Evolutionary conservation across 441 rosid genomes (phyloP).

Genomic region (Pelargonium australe): DNA sequence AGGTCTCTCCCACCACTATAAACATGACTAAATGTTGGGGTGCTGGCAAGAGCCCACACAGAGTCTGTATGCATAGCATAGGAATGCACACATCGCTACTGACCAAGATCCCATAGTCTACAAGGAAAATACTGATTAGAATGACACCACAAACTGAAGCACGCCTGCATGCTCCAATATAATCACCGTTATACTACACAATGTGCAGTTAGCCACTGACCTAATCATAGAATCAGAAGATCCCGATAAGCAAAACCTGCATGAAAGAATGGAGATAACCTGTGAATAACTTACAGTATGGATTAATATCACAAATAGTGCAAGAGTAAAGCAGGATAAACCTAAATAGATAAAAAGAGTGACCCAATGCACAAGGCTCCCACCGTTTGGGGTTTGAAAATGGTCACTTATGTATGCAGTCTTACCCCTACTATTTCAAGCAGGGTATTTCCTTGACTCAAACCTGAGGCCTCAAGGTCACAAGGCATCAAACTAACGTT

Average conservation of each 20-base stretch:
- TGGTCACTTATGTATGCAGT: not conserved
- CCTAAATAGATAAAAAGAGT: not conserved
- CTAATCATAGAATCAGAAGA: conserved; percentile 99
- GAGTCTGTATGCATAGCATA: conserved; percentile 99
- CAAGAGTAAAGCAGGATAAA: not conserved
- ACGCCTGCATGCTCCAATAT: not conserved
- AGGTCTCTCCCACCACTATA: conserved; percentile 99
- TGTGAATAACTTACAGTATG: not conserved
- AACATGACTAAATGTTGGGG: conserved; percentile 90
- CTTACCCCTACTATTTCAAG: not conserved
- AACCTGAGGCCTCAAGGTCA: not conserved
- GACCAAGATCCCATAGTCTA: conserved; percentile 99
- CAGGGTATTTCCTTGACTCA: not conserved
- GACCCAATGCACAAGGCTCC: conserved; percentile 6
- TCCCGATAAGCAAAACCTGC: conserved; percentile 96
- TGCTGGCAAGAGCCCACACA: conserved; percentile 99
- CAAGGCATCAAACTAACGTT: not conserved
- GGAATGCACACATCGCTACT: conserved; percentile 96
- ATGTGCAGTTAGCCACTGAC: conserved; percentile 26
- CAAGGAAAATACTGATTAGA: not conserved
- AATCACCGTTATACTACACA: not conserved
- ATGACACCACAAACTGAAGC: not conserved
- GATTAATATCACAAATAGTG: not conserved
- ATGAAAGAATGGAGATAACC: conserved; percentile 14
- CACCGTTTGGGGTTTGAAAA: not conserved